Base-by-base conservation (phyloP, 768 basidiomycete genomes). In the Boletus patriciae region DNA sequence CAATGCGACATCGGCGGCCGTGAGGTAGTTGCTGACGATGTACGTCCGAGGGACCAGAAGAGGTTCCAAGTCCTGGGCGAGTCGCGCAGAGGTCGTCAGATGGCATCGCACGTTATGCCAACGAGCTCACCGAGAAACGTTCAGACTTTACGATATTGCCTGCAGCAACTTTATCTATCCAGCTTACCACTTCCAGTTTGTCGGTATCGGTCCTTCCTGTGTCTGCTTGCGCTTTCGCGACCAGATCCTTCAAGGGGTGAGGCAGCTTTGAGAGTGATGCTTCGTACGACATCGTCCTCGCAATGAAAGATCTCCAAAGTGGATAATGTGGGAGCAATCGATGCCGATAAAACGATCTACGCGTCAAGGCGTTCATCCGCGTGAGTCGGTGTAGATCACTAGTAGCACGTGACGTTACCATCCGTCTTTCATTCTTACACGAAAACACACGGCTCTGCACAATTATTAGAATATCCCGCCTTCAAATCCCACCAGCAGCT, bases 1-100 rank as follows among this genome's bases (percentile, higher is more conserved):
- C n/a, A n/a, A n/a, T n/a, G 90, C 91, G 53, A 94, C 83, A 72
- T 99, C 97, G 44, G 95, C 96, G 4, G 86, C 89, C 19, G 94
- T 92, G 54, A 94, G 77, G 63, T 88, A 83, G 73, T 92, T 90
- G 69, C 83, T 83, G 64, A 94, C 89, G 65, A 94, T 73, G 73
- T 92, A 98, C 23, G 94, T 97, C 65, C 86, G 82, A 23, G 90
- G 84, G 15, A 82, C 75, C 48, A 98, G 79, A 44, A 85, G 74
- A 2, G 80, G 73, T 67, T 96, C 84, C 59, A 98, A 77, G 33
- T 81, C 81, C 94, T 97, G 60, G 10, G 41, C 46, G 34, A 36
- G 48, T 61, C 38, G 53, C 56, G 40, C 41, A 42, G 38, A 33
- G 47, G 21, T 40, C 23, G 29, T 59, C 31, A 46, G 43, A 27